A percentile compares a stretch with the other conserved stretches of the same genome.
phyloP scores from a whole-genome alignment of 768 basidiomycete genomes.

The Leucocoprinus leucothites region DNA sequence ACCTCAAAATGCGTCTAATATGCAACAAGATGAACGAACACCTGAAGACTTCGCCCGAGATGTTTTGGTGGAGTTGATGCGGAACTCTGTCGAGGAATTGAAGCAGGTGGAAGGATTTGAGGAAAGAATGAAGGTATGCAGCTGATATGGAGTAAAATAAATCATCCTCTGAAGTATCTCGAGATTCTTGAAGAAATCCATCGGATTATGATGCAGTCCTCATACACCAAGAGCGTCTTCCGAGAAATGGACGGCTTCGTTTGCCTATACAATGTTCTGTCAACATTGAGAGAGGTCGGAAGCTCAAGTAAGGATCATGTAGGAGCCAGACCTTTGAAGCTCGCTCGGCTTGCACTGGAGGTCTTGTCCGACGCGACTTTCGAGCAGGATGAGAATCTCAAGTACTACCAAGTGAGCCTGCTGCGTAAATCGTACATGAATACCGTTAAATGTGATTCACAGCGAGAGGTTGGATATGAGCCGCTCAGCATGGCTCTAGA shows the following conservation, averaged over 20 bases:
- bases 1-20: constrained; percentile 18
- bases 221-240: constrained; percentile 69
- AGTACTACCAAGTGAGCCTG: constrained; percentile 63
- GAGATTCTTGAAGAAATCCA: constrained; percentile 69
- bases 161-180: not conserved
- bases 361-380: constrained; percentile 64
- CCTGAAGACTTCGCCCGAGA: constrained; percentile 76
- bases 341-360: constrained; percentile 57
- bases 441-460: constrained; percentile 1
- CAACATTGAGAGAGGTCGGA: constrained; percentile 42
- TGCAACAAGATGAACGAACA: constrained; percentile 41
- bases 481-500: constrained; percentile 59
- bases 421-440: not conserved
- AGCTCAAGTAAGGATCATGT: constrained; percentile 33
- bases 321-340: constrained; percentile 40
- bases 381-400: constrained; percentile 50
- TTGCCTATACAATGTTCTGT: constrained; percentile 68
- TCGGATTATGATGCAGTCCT: constrained; percentile 63
- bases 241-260: constrained; percentile 82
- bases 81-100: constrained; percentile 64
- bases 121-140: constrained; percentile 48
- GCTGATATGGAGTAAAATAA: not conserved
- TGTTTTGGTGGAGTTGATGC: constrained; percentile 69
- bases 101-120: constrained; percentile 47
- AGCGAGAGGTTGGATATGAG: constrained; percentile 64